Evolutionary conservation across 2,329 filamentous ascomycete species (phyloP), one percentile per base, ranked within the genome.

Genomic region (Xenoacremonium recifei): DNA sequence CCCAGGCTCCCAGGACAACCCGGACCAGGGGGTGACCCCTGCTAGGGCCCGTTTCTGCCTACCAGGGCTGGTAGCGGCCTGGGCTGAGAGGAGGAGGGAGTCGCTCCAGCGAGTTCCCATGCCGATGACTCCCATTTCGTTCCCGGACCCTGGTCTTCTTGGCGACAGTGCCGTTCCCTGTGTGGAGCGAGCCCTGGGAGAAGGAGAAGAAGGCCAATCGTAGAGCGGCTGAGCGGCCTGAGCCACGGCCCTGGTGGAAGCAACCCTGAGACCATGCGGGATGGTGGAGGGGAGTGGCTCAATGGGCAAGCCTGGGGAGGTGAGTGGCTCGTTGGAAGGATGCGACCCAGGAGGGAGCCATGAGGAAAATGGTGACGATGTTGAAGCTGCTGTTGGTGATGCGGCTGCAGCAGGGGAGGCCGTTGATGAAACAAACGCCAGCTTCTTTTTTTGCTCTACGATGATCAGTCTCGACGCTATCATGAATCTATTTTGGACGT

Each of bases 1-100:
- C n/a, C n/a, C 44, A 21, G 29, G 29, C 21, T 21, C 11, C 10
- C 5, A 27, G 53, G 44, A 40, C 47, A 53, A 50, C 49, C 46
- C 45, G 38, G 40, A 37, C 18, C 21, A 47, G 31, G 21, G 47
- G 32, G 47, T n/a, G n/a, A n/a, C 44, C 29, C 29, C 9, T 39
- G 45, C 25, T 16, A 27, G 34, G 49, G n/a, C n/a, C 44, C 46
- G 54, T 57, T 57, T 57, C 54, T 57, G 54, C 54, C 54, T 57
- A 57, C 54, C 45, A 49, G 35, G 27, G 25, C 18, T 21, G 39
- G 12, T 30, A 34, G 39, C 33, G n/a, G n/a, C n/a, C n/a, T n/a
- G n/a, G n/a, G n/a, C n/a, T n/a, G n/a, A n/a, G n/a, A n/a, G n/a
- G n/a, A n/a, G n/a, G n/a, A n/a, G n/a, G n/a, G n/a, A n/a, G n/a